These are phyloP conservation scores for Cadophora sp. DNA, from an alignment of 2,329 filamentous ascomycete species.

Conservation along the genomic window DNA sequence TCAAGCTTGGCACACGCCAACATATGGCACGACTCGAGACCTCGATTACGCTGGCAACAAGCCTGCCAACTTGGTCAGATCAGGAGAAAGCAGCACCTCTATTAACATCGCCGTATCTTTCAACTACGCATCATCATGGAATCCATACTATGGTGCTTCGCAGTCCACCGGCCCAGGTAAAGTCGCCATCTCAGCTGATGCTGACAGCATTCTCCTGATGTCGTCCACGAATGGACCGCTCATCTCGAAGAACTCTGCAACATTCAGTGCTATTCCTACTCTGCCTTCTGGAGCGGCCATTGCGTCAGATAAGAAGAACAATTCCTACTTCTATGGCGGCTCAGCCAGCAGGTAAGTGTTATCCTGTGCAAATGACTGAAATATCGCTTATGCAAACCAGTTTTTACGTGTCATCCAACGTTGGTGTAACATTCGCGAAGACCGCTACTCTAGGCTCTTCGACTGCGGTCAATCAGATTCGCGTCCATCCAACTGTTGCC, in stretches of 20 bases:
- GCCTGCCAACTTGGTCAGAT: conserved; percentile 30
- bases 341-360: conserved; percentile 22
- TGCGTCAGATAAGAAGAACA: conserved; percentile 56
- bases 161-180: conserved; percentile 25
- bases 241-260: conserved; percentile 36
- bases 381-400: conserved; percentile 17
- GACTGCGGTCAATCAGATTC: conserved; percentile 53
- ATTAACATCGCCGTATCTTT: conserved; percentile 32
- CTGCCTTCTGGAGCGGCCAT: conserved; percentile 54
- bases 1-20: conserved; percentile 28
- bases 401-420: conserved; percentile 59
- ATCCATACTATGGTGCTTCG: conserved; percentile 26
- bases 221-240: conserved; percentile 25
- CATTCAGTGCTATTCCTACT: conserved; percentile 53
- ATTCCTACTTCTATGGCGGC: conserved; percentile 32
- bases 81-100: conserved; percentile 24
- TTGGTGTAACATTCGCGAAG: conserved; percentile 53
- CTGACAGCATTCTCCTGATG: conserved; percentile 28
- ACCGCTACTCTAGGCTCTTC: conserved; percentile 23
- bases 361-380: too few relatives aligned
- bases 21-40: conserved; percentile 33
- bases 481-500: conserved; percentile 59
- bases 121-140: conserved; percentile 31
- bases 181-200: conserved; percentile 33
- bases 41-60: conserved; percentile 41